Base-by-base conservation (phyloP, 2,329 filamentous ascomycete species). In the Stachybotrys echinatus region DNA sequence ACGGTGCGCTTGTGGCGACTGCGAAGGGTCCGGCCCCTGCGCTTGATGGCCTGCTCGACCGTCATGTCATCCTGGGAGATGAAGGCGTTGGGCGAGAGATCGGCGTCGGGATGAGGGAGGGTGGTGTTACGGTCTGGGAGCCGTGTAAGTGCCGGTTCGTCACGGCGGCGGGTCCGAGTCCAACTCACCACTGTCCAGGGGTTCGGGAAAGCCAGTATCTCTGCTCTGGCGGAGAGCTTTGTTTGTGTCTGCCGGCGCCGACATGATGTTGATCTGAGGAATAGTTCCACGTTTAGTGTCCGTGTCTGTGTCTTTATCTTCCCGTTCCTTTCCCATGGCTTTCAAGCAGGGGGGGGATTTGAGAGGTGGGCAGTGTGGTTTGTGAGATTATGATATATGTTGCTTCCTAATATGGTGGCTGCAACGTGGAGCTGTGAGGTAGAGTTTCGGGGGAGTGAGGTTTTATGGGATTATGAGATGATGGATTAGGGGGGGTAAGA, bases 41-140 rank as follows among this genome's bases (percentile, higher is more conserved):
- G 70, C 34, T 67, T 63, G 40, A 75, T 58, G 27, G 70, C 68
- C 45, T 66, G 68, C 21, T 66, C 63, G 1, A 74, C 65, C 48
- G 74, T 69, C 42, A 81, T 65, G 54, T 84, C 79, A 48, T 77
- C 74, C 48, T 77, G 73, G 38, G 74, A 74, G 51, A 86, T 80
- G 58, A 69, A 75, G 42, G 81, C 82, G 53, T 80, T 73, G 45
- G 75, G 74, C 14, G 74, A 77, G 6, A 79, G 71, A 56, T 83
- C 74, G 51, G 83, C 83, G 18, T 83, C 80, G 20, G 83, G 83
- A 52, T 85, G 81, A 19, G 78, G 79, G 17, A 81, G 69, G 3
- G 81, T 83, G 14, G 83, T 86, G 57, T 83, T 85, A 53, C 75
- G 72, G 43, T 64, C 76, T 76, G 52, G 3, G 17, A 23, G 18